phyloP scores from a whole-genome alignment of 805 yeast genomes.

The Saturnispora dispora region DNA sequence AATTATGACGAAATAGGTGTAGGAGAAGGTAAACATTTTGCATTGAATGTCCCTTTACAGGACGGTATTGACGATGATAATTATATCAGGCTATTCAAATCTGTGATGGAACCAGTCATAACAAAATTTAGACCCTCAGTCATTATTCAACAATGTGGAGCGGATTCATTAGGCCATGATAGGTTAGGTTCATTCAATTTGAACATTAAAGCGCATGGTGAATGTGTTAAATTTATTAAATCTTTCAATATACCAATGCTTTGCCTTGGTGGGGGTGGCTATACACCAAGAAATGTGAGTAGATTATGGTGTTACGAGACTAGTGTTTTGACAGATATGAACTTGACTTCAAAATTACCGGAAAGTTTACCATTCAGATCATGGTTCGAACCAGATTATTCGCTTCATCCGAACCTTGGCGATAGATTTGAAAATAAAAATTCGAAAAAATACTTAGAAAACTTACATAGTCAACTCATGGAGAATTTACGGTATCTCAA shows the following conservation, averaged over 20 bases:
- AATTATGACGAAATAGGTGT: conserved; percentile 82
- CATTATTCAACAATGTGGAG: conserved; percentile 95
- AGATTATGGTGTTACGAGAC: conserved; percentile 96
- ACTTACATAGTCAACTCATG: conserved; percentile 61
- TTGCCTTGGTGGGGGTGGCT: conserved; percentile 96
- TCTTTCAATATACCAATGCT: conserved; percentile 84
- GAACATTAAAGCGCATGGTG: conserved; percentile 89
- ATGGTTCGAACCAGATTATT: conserved; percentile 85
- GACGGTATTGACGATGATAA: conserved; percentile 95
- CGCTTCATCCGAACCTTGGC: conserved; percentile 76
- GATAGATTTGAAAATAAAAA: conserved; percentile 81
- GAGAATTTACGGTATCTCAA: conserved; percentile 76
- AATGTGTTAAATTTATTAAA: conserved; percentile 84
- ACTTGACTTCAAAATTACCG: conserved; percentile 70
- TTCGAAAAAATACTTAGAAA: conserved; percentile 72
- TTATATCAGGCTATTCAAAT: conserved; percentile 65
- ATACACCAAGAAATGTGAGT: conserved; percentile 91
- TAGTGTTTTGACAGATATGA: conserved; percentile 72
- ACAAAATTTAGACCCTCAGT: conserved; percentile 89
- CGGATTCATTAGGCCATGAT: conserved; percentile 90
- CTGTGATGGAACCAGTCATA: conserved; percentile 83
- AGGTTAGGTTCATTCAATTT: conserved; percentile 89
- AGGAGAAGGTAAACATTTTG: conserved; percentile 80
- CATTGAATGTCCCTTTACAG: conserved; percentile 84
- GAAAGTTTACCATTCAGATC: conserved; percentile 64